Conservation (phyloP, 768 basidiomycete species). For the Auricularia cornea region DNA sequence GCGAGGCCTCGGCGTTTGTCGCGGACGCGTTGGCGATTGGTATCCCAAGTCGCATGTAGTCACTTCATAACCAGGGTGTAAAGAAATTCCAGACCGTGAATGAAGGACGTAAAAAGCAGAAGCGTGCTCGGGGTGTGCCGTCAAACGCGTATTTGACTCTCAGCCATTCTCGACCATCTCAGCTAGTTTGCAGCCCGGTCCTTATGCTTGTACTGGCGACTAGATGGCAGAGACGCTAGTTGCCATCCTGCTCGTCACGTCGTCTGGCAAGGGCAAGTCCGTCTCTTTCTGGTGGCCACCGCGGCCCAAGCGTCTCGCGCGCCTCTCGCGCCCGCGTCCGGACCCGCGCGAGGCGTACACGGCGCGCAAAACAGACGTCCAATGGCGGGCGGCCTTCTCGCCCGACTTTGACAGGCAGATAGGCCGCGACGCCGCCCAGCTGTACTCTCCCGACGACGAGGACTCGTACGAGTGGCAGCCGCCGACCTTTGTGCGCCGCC, state of each 20-base stretch:
- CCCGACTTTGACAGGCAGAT: constrained; percentile 4
- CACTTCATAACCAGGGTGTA: no score
- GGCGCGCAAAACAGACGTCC: constrained; percentile 38
- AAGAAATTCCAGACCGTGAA: no score
- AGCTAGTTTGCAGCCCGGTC: no score
- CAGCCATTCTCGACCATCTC: no score
- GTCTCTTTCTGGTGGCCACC: constrained; percentile 85
- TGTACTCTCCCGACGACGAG: background rate
- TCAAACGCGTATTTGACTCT: no score
- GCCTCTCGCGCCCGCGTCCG: constrained; percentile 66
- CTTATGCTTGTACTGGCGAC: no score
- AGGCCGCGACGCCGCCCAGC: background rate
- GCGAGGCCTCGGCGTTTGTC: constrained; percentile 15
- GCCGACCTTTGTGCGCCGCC: background rate
- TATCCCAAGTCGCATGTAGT: background rate
- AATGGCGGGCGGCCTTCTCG: constrained; percentile 8
- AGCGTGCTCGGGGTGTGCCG: no score
- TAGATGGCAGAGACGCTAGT: constrained; percentile 71
- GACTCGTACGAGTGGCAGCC: background rate
- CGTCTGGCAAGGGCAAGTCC: constrained; percentile 71
- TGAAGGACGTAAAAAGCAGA: no score
- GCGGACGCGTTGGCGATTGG: background rate
- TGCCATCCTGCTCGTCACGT: constrained; percentile 74
- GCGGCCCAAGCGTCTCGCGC: constrained; percentile 48
- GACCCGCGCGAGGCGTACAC: constrained; percentile 34